Conservation (phyloP, 768 basidiomycete genomes). For the Pleurotus ostreatus region DNA sequence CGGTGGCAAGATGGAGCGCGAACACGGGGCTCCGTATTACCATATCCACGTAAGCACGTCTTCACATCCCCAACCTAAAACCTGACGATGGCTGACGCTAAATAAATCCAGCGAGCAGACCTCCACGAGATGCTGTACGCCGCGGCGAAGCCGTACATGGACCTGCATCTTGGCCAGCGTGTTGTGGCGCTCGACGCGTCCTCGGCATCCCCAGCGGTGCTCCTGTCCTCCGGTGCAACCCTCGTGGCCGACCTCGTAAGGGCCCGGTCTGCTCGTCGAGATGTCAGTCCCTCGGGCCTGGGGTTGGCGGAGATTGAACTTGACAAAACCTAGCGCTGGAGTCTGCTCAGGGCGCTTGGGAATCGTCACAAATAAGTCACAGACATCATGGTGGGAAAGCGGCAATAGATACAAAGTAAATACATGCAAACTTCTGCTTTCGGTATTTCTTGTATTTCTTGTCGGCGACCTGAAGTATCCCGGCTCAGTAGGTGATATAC, state of each 20-base stretch:
- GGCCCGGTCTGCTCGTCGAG: too few relatives aligned
- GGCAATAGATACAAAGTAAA: too few relatives aligned
- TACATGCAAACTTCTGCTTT: too few relatives aligned
- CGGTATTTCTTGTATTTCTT: too few relatives aligned
- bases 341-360: too few relatives aligned
- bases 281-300: too few relatives aligned
- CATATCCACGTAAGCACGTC: conserved; percentile 25
- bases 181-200: conserved; percentile 23
- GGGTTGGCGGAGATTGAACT: too few relatives aligned
- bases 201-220: conserved; percentile 21
- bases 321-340: too few relatives aligned
- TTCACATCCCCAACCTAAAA: conserved; percentile 14
- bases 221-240: conserved; percentile 35
- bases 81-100: not conserved
- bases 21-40: conserved; percentile 26
- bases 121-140: conserved; percentile 35
- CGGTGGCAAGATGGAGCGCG: conserved; percentile 19
- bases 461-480: too few relatives aligned
- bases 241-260: conserved; percentile 33
- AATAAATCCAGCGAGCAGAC: conserved; percentile 41
- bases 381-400: too few relatives aligned
- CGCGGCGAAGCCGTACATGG: conserved; percentile 28
- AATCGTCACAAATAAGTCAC: too few relatives aligned
- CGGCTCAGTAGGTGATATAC: too few relatives aligned
- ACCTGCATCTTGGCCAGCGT: conserved; percentile 28